Percentiles rank a stretch among this genome's conserved stretches.
phyloP scores from a whole-genome alignment of 768 basidiomycete genomes.

The Russula lepida region DNA sequence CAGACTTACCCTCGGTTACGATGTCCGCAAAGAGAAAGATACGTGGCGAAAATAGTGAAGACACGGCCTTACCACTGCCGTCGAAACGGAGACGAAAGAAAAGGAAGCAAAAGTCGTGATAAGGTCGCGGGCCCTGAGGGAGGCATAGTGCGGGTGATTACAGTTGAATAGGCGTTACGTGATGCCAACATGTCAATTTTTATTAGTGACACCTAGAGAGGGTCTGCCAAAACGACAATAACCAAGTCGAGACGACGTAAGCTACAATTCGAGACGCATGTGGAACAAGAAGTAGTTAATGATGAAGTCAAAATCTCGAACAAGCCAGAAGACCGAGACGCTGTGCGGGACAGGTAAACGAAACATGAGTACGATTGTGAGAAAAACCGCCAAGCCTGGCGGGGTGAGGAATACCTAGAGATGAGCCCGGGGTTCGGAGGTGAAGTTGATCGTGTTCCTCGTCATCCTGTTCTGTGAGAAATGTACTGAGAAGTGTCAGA shows the following conservation, averaged over 20 bases:
- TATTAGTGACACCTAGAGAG: slow-evolving; percentile 17
- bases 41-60: background rate
- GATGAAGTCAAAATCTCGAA: slow-evolving; percentile 20
- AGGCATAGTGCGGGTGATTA: background rate
- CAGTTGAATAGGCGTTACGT: background rate
- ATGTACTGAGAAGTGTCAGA: slow-evolving; percentile 20
- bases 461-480: slow-evolving; percentile 23
- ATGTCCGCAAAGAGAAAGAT: slow-evolving; percentile 8
- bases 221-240: slow-evolving; percentile 17
- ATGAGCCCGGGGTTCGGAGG: slow-evolving; percentile 15
- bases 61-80: background rate
- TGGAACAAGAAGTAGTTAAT: slow-evolving; percentile 20
- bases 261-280: slow-evolving; percentile 22
- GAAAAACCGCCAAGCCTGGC: slow-evolving; percentile 12
- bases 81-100: slow-evolving; percentile 2
- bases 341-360: slow-evolving; percentile 14
- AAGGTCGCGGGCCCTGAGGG: background rate
- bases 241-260: slow-evolving; percentile 19
- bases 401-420: slow-evolving; percentile 21
- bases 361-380: slow-evolving; percentile 20
- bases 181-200: slow-evolving; percentile 13
- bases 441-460: slow-evolving; percentile 19
- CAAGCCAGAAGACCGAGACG: slow-evolving; percentile 7
- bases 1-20: background rate
- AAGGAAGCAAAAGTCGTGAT: background rate